These are phyloP conservation scores for Fusarium sp. DNA, from an alignment of 2,329 filamentous ascomycete species.

Conservation along the genomic window DNA sequence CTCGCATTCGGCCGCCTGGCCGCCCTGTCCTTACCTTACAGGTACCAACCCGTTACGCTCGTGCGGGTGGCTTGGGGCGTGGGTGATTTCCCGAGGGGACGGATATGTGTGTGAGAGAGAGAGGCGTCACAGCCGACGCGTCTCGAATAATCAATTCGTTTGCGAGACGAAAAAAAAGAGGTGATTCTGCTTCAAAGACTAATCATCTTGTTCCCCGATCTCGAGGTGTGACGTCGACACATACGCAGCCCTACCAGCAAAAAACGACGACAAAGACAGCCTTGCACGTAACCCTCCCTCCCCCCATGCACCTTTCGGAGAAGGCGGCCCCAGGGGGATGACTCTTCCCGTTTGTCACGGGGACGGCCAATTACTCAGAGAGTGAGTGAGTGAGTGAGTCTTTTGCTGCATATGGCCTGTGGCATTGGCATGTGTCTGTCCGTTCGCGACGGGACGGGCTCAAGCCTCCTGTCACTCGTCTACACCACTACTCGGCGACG, in stretches of 20 bases:
- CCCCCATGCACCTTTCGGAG: constrained; percentile 5
- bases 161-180: neutral
- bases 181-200: neutral
- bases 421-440: neutral
- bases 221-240: constrained; percentile 32
- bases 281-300: constrained; percentile 5
- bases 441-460: neutral
- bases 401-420: neutral
- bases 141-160: neutral
- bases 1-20: constrained; percentile 37
- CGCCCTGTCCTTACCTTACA: neutral
- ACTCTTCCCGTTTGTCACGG: constrained; percentile 34
- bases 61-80: constrained; percentile 30
- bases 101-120: neutral
- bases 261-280: neutral
- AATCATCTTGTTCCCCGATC: neutral
- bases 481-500: neutral
- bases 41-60: constrained; percentile 12
- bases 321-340: constrained; percentile 22
- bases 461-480: constrained; percentile 1
- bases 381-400: neutral
- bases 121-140: constrained; percentile 12
- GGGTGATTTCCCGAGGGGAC: neutral
- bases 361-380: constrained; percentile 10
- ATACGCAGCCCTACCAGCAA: constrained; percentile 29